phyloP scores from a whole-genome alignment of 345 rosid species.

The Hibiscus mutabilis region DNA sequence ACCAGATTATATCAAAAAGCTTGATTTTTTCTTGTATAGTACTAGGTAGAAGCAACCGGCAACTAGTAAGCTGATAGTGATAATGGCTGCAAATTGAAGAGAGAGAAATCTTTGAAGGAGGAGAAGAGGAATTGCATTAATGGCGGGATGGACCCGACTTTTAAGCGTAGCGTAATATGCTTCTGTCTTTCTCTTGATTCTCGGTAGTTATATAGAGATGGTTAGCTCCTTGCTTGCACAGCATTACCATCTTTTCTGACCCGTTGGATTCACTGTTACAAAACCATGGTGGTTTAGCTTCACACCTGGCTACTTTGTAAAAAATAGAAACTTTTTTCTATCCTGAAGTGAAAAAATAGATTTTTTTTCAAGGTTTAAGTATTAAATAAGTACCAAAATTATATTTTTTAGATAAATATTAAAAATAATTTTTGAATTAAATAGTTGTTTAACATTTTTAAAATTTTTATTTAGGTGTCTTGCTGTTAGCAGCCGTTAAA shows the following conservation, averaged over 20 bases:
- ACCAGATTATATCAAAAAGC: not conserved
- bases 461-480: too few relatives aligned
- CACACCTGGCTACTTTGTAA: not conserved
- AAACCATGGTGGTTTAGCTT: conserved; percentile 5
- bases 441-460: too few relatives aligned
- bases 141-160: conserved; percentile 39
- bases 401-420: too few relatives aligned
- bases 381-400: too few relatives aligned
- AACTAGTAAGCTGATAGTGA: not conserved
- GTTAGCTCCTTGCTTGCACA: conserved; percentile 19
- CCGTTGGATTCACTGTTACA: conserved; percentile 31
- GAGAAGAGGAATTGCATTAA: conserved; percentile 22
- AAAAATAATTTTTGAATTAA: too few relatives aligned
- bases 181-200: not conserved
- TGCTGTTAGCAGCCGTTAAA: too few relatives aligned
- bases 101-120: not conserved
- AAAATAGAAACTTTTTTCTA: not conserved
- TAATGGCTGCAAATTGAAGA: not conserved
- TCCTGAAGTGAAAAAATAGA: not conserved
- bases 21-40: not conserved
- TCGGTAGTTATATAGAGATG: not conserved
- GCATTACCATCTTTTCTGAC: conserved; percentile 19
- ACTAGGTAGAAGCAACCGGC: not conserved
- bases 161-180: conserved; percentile 12
- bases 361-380: too few relatives aligned